phyloP scores from a whole-genome alignment of 257 asterid species.

The Nicotiana tomentosiformis region DNA sequence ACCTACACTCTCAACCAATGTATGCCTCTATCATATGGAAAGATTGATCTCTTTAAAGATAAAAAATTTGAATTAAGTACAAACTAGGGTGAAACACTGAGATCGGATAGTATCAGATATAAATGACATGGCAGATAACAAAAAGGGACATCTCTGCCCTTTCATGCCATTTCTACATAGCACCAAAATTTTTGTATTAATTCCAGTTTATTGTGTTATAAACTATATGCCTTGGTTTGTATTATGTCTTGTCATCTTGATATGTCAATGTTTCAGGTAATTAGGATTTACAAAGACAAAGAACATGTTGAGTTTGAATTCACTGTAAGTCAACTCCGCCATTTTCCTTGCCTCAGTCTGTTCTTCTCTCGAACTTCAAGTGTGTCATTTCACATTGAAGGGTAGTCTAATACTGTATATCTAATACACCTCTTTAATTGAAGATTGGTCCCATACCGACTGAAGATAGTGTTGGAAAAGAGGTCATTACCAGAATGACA shows the following conservation, averaged over 20 bases:
- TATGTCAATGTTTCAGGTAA: slow-evolving; percentile 39
- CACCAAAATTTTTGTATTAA: neutral
- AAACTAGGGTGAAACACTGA: neutral
- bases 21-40: neutral
- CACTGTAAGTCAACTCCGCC: slow-evolving; percentile 48
- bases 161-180: neutral
- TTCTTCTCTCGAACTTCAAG: neutral
- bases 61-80: neutral
- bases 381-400: neutral
- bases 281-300: slow-evolving; percentile 71
- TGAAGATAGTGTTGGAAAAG: slow-evolving; percentile 67
- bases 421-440: slow-evolving; percentile 17
- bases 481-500: slow-evolving; percentile 69
- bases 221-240: neutral
- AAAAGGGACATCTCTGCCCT: neutral
- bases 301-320: slow-evolving; percentile 87
- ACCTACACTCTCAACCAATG: neutral
- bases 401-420: neutral
- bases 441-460: slow-evolving; percentile 81
- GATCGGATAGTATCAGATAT: neutral
- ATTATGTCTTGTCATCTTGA: neutral
- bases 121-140: neutral
- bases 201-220: neutral
- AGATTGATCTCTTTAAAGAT: neutral
- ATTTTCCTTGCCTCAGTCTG: neutral